phyloP scores from a whole-genome alignment of 1,284 basidiomycete genomes.

The Cutaneotrichosporon cyanovorans region DNA sequence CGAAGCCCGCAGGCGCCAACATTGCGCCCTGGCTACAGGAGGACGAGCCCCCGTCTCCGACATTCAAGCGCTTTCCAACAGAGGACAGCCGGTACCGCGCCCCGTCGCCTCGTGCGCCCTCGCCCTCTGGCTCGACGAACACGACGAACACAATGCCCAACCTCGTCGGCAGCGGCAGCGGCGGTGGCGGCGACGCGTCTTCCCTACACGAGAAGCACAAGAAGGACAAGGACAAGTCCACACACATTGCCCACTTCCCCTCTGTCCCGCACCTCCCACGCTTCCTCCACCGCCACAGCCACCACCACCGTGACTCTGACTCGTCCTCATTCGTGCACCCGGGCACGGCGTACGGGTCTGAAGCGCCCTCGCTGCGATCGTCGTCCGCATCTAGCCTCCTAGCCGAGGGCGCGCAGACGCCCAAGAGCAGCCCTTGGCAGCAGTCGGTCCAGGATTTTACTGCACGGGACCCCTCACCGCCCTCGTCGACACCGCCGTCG shows the following conservation, averaged over 20 bases:
- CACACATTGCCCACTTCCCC: too few species aligned
- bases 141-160: too few species aligned
- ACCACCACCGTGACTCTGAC: not conserved
- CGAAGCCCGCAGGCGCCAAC: slow-evolving; percentile 23
- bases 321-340: not conserved
- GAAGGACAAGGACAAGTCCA: too few species aligned
- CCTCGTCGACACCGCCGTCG: not conserved
- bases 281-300: slow-evolving; percentile 1
- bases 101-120: not conserved
- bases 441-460: not conserved
- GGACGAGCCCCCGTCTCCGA: slow-evolving; percentile 14
- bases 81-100: slow-evolving; percentile 1
- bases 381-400: slow-evolving; percentile 7
- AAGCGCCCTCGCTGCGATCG: slow-evolving; percentile 4
- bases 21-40: slow-evolving; percentile 43
- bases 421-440: slow-evolving; percentile 1
- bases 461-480: not conserved
- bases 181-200: not conserved
- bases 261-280: not conserved
- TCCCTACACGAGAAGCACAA: not conserved
- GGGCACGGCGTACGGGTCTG: not conserved
- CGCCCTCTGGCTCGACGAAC: not conserved
- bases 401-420: slow-evolving; percentile 5
- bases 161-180: too few species aligned
- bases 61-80: slow-evolving; percentile 8